A percentile compares a stretch with the other conserved stretches of the same genome.
These are phyloP conservation scores for Chaetomium tenue DNA, from an alignment of 495 filamentous ascomycete genomes.

Conservation along the genomic window DNA sequence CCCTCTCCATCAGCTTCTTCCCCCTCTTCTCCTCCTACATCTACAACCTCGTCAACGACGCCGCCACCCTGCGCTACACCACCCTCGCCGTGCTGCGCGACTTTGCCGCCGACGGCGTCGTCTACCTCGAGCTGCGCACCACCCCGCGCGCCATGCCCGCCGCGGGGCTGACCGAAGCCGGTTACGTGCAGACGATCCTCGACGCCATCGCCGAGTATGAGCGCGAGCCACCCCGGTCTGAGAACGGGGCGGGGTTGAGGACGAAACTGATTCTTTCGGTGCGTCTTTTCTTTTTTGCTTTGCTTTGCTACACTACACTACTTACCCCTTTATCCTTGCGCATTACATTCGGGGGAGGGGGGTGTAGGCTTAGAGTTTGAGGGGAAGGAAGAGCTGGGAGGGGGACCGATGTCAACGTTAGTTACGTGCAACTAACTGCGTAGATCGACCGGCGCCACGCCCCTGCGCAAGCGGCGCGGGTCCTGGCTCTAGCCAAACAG, in stretches of 20 bases:
- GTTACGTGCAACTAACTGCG: no score
- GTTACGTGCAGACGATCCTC: conserved; percentile 67
- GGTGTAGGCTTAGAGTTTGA: no score
- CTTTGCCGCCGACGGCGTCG: conserved; percentile 69
- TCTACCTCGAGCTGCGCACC: conserved; percentile 79
- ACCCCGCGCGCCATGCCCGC: conserved; percentile 64
- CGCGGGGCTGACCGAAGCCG: conserved; percentile 54
- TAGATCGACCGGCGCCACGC: conserved; percentile 66
- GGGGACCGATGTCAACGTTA: no score
- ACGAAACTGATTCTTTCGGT: conserved; percentile 67
- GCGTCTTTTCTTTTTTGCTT: background rate
- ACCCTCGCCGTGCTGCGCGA: conserved; percentile 67
- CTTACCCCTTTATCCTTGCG: background rate
- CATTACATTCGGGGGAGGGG: no score
- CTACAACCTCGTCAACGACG: conserved; percentile 66
- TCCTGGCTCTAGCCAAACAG: conserved; percentile 60
- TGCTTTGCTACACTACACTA: background rate
- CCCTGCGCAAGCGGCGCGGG: conserved; percentile 53
- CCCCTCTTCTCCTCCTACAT: conserved; percentile 75
- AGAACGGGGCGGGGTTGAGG: conserved; percentile 40
- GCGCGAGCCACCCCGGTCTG: no score
- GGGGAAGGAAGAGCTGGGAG: no score
- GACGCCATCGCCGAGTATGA: conserved; percentile 54
- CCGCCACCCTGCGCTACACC: conserved; percentile 55
- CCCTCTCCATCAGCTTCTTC: conserved; percentile 56